phyloP scores from a whole-genome alignment of 495 filamentous ascomycete species.

The Aspergillus heteromorphus region DNA sequence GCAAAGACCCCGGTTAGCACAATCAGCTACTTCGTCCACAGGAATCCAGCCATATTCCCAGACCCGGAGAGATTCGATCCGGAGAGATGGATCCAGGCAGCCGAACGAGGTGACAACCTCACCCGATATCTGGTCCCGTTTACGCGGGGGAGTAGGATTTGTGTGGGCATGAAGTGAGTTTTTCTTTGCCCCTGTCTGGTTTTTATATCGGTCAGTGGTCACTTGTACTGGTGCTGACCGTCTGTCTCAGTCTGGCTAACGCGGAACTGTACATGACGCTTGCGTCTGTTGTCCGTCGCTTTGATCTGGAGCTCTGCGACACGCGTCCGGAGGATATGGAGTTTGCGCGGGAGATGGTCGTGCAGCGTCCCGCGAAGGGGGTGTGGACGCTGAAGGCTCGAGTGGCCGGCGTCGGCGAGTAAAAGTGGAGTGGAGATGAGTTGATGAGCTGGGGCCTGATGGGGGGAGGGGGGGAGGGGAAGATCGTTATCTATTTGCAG shows the following conservation, averaged over 20 bases:
- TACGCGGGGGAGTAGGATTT: slow-evolving; percentile 28
- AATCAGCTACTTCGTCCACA: slow-evolving; percentile 35
- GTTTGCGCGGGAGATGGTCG: not conserved
- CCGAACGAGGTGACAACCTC: slow-evolving; percentile 10
- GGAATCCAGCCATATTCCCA: slow-evolving; percentile 34
- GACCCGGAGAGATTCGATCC: slow-evolving; percentile 35
- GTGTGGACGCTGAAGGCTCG: not conserved
- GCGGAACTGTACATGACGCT: slow-evolving; percentile 20
- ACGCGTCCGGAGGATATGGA: slow-evolving; percentile 17
- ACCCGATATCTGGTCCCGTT: slow-evolving; percentile 30
- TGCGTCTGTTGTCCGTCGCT: slow-evolving; percentile 12
- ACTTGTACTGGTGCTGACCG: not conserved
- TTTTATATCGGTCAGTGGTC: not conserved
- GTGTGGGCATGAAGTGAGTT: slow-evolving; percentile 33
- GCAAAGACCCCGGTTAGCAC: slow-evolving; percentile 37
- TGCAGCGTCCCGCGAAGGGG: not conserved
- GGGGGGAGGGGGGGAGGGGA: too few relatives aligned
- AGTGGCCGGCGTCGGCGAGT: not conserved
- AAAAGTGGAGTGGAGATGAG: not conserved
- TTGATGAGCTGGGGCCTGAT: too few relatives aligned
- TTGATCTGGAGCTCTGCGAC: slow-evolving; percentile 24
- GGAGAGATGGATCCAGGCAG: slow-evolving; percentile 36
- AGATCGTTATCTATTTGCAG: too few relatives aligned
- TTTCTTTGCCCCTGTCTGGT: not conserved
- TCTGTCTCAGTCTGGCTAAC: slow-evolving; percentile 16